Evolutionary conservation across 768 basidiomycete species (phyloP).

Genomic region (Grammothele lineata): DNA sequence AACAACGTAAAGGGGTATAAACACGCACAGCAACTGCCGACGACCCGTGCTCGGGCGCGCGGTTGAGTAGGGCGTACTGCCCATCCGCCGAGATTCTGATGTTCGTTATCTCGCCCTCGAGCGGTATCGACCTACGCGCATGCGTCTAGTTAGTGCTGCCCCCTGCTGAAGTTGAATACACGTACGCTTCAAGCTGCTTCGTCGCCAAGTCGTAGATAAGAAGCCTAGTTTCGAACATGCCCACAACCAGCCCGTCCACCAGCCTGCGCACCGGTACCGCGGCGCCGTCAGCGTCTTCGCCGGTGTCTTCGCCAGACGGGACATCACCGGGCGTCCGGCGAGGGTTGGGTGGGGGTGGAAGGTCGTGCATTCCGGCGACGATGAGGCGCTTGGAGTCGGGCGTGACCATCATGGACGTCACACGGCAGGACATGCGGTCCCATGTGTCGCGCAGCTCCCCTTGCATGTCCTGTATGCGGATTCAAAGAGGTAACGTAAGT

Average conservation of each 20-base stretch:
- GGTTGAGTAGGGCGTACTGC: conserved; percentile 80
- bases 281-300: conserved; percentile 17
- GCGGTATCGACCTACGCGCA: conserved; percentile 50
- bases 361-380: conserved; percentile 67
- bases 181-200: conserved; percentile 67
- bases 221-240: conserved; percentile 49
- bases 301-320: conserved; percentile 15
- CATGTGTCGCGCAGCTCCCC: conserved; percentile 72
- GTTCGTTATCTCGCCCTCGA: conserved; percentile 83
- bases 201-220: conserved; percentile 74
- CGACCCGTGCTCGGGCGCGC: conserved; percentile 74
- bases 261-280: too few species aligned
- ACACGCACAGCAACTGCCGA: conserved; percentile 17
- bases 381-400: conserved; percentile 82
- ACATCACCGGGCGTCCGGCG: too few species aligned
- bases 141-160: too few species aligned
- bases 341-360: conserved; percentile 1
- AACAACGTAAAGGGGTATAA: too few species aligned
- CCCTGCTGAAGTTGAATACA: too few species aligned
- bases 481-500: conserved; percentile 2
- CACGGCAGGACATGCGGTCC: conserved; percentile 66
- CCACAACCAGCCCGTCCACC: conserved; percentile 23
- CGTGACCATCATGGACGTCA: conserved; percentile 83
- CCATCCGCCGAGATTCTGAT: conserved; percentile 85
- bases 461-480: conserved; percentile 74